Percentiles rank a stretch among this genome's conserved stretches.
Conservation (phyloP, 2,329 filamentous ascomycete species). For the Leptosphaerulina australis region DNA sequence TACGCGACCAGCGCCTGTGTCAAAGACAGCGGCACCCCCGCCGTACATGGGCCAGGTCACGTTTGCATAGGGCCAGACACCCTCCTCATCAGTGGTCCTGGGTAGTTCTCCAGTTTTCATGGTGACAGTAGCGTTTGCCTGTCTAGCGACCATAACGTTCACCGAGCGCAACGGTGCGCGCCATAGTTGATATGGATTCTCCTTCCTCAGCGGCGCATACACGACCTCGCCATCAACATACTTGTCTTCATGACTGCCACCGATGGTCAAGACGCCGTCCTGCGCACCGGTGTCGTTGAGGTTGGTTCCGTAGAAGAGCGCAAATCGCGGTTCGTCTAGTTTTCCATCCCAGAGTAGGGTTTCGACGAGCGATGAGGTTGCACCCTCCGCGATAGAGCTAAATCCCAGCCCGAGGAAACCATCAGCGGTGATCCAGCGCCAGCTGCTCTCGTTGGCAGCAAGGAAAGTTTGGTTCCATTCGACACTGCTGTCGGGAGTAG, state of each 20-base stretch:
- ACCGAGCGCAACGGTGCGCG: conserved; percentile 22
- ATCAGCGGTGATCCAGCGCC: conserved; percentile 28
- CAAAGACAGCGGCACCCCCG: conserved; percentile 19
- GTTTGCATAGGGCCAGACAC: conserved; percentile 13
- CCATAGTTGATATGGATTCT: conserved; percentile 25
- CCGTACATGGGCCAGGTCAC: conserved; percentile 12
- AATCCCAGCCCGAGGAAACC: conserved; percentile 29
- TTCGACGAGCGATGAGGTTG: conserved; percentile 23
- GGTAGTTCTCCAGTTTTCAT: conserved; percentile 11
- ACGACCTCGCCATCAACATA: conserved; percentile 69
- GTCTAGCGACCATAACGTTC: conserved; percentile 13
- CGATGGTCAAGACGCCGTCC: conserved; percentile 27
- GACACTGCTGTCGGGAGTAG: conserved; percentile 2
- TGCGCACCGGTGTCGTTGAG: conserved; percentile 7
- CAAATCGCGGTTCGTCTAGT: conserved; percentile 23
- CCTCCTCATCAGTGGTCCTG: conserved; percentile 1
- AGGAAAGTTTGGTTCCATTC: conserved; percentile 32
- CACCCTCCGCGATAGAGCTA: conserved; percentile 24
- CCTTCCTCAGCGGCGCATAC: conserved; percentile 21
- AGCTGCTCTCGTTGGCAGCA: conserved; percentile 21
- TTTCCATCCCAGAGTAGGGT: conserved; percentile 24
- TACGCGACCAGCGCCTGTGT: conserved; percentile 27
- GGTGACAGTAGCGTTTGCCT: conserved; percentile 14
- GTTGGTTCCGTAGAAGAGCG: conserved; percentile 26
- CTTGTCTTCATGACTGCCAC: conserved; percentile 54